phyloP scores from a whole-genome alignment of 2,329 filamentous ascomycete species.

The Trichoderma sp. region DNA sequence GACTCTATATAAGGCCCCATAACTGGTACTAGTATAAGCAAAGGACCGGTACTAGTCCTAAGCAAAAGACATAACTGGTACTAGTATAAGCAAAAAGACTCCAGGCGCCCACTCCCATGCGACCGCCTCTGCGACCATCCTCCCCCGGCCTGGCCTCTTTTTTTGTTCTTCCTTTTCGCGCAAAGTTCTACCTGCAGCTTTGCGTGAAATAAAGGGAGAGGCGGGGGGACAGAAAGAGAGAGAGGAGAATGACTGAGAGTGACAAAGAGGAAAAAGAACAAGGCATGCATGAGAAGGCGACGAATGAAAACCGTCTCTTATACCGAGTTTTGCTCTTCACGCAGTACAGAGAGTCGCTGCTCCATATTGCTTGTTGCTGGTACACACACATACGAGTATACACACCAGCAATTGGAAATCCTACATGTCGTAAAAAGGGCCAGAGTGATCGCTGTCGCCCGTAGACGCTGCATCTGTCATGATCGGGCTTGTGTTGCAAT shows the following conservation, averaged over 20 bases:
- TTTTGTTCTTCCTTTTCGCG: background rate
- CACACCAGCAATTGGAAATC: background rate
- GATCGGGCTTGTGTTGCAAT: conserved; percentile 6
- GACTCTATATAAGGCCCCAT: background rate
- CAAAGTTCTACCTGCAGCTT: background rate
- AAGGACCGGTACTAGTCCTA: too few relatives aligned
- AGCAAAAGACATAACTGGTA: background rate
- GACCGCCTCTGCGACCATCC: conserved; percentile 13
- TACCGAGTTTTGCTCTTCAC: background rate
- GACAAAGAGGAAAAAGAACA: background rate
- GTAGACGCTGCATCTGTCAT: conserved; percentile 4
- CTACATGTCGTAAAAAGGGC: background rate
- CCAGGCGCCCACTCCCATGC: conserved; percentile 6
- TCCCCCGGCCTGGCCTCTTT: background rate
- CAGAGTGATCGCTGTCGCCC: background rate
- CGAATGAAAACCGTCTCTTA: background rate
- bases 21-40: background rate
- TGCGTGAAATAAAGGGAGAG: conserved; percentile 1
- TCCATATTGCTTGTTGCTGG: background rate
- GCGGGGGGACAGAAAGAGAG: background rate
- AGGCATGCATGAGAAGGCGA: background rate
- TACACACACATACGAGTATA: background rate
- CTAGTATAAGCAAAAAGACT: background rate
- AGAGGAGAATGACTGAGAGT: background rate
- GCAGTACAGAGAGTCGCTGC: background rate